These are phyloP conservation scores for Meyerozyma elateridarum DNA, from an alignment of 1,139 yeast species.

Conservation along the genomic window DNA sequence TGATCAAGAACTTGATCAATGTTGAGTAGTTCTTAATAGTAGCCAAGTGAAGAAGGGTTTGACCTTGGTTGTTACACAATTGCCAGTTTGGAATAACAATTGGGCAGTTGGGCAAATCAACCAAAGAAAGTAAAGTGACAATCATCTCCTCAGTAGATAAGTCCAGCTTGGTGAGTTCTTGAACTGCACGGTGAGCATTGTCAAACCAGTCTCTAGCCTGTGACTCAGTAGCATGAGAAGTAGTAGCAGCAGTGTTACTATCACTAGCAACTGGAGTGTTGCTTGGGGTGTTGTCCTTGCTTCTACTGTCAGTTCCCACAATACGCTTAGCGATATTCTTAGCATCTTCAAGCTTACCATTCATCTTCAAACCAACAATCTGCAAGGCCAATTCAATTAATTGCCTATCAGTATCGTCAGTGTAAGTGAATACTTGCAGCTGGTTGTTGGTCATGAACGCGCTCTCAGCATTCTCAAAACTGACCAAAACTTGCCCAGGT, in stretches of 20 bases:
- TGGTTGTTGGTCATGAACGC: slow-evolving; percentile 31
- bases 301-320: slow-evolving; percentile 52
- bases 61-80: slow-evolving; percentile 75
- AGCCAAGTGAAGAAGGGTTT: slow-evolving; percentile 81
- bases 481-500: slow-evolving; percentile 89
- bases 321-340: slow-evolving; percentile 83
- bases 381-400: slow-evolving; percentile 88
- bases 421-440: slow-evolving; percentile 70
- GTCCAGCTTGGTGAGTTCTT: slow-evolving; percentile 44
- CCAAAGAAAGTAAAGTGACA: slow-evolving; percentile 59
- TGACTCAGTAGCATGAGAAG: slow-evolving; percentile 6
- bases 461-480: slow-evolving; percentile 54
- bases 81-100: slow-evolving; percentile 72
- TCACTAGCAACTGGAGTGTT: slow-evolving; percentile 9
- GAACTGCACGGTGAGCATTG: slow-evolving; percentile 43
- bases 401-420: slow-evolving; percentile 91
- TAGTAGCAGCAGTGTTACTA: slow-evolving; percentile 9
- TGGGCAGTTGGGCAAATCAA: slow-evolving; percentile 59
- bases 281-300: slow-evolving; percentile 9
- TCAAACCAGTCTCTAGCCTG: slow-evolving; percentile 39
- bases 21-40: slow-evolving; percentile 65
- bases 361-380: slow-evolving; percentile 92
- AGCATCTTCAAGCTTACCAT: slow-evolving; percentile 90
- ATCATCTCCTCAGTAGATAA: slow-evolving; percentile 55
- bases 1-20: slow-evolving; percentile 59